Evolutionary conservation across 2,329 filamentous ascomycete species (phyloP), one percentile per base, ranked within the genome.

Genomic region (Aspergillus transmontanensis): DNA sequence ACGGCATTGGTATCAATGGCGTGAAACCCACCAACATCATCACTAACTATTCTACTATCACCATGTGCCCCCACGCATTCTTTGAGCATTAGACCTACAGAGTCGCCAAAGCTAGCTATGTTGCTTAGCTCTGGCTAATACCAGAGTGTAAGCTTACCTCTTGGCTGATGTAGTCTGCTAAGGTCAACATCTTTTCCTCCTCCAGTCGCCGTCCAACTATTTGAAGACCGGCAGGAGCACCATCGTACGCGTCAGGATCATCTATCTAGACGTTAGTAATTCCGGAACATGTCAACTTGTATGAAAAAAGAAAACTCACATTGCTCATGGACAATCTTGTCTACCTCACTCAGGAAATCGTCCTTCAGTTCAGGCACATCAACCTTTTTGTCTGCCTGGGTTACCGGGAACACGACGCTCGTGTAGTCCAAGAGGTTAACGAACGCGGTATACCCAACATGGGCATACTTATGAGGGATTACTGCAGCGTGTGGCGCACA

Each of bases 371-470:
- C 39, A 43, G 81, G 75, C 16, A 74, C 68, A 69, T 89, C 87
- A 5, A 87, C 57, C 0, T 58, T 70, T 68, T 84, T 83, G 61
- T 88, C 81, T 0, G 81, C 84, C 50, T 73, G 80, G 0, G 85
- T 87, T 1, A 88, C 84, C 0, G 87, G 87, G 21, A 89, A 78
- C 1, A 84, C 79, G 0, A 82, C 81, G 36, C 77, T 78, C 1
- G 82, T 85, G 62, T 88, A 88, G 69, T 89, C 86, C 21, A 88
- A 66, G 21, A 86, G 55, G 66, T 89, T 89, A 51, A 87, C 78
- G 14, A 78, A 80, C 1, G 69, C 68, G 1, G 76, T 77, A 63
- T 84, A 84, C 51, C 78, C 82, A 61, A 81, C 76, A 66, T 83
- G 80, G 19, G 76, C 79, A 69, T 80, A 87, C 60, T 80, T 71